Evolutionary conservation across 805 yeast genomes (phyloP).

Genomic region (Candida silvicultrix): DNA sequence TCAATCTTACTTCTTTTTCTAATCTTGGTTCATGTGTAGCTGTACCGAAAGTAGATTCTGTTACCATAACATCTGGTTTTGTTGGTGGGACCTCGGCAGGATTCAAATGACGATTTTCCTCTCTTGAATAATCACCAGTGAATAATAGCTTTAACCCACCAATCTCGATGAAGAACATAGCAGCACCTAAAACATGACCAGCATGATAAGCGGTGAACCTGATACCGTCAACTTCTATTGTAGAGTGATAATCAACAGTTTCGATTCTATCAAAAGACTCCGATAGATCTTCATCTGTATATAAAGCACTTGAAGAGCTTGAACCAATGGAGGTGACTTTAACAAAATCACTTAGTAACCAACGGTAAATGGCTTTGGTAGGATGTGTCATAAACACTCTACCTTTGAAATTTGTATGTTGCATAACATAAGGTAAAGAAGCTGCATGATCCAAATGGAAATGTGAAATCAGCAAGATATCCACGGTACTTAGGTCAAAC

Average conservation of each 20-base stretch:
- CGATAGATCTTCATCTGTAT: constrained; percentile 85
- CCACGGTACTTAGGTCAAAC: constrained; percentile 83
- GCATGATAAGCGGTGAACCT: constrained; percentile 98
- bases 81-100: constrained; percentile 90
- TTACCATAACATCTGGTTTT: constrained; percentile 83
- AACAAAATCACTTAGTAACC: constrained; percentile 93
- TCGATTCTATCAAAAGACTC: constrained; percentile 87
- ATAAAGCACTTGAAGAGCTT: constrained; percentile 35
- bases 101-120: constrained; percentile 90
- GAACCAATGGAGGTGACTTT: constrained; percentile 67
- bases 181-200: constrained; percentile 99
- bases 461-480: constrained; percentile 82
- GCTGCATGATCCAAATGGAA: constrained; percentile 99
- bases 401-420: constrained; percentile 89
- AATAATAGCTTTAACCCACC: constrained; percentile 85
- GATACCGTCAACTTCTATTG: constrained; percentile 90
- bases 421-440: constrained; percentile 96
- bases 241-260: constrained; percentile 92
- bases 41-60: constrained; percentile 96
- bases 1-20: constrained; percentile 78
- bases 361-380: constrained; percentile 93
- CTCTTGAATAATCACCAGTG: constrained; percentile 97
- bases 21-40: constrained; percentile 91
- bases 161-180: constrained; percentile 93
- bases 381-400: constrained; percentile 99